Percentiles rank a stretch among this genome's conserved stretches.
Conservation (phyloP, 495 filamentous ascomycete genomes). For the Penicillium macrosclerotiorum region DNA sequence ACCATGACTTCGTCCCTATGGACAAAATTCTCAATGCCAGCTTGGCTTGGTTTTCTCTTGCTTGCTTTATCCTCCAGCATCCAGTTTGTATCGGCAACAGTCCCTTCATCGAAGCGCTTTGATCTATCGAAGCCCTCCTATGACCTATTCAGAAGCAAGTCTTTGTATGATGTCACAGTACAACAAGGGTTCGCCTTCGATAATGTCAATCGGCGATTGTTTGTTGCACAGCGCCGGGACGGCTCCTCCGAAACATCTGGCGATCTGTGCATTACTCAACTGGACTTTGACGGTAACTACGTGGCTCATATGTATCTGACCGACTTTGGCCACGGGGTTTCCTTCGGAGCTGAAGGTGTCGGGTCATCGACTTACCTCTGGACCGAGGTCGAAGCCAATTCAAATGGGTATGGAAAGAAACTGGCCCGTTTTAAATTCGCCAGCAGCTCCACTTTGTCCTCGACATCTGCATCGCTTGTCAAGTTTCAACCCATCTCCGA, state of each 20-base stretch:
- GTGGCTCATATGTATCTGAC: constrained; percentile 17
- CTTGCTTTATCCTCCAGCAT: background rate
- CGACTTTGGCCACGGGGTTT: constrained; percentile 19
- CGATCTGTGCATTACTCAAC: constrained; percentile 20
- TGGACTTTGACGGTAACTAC: constrained; percentile 20
- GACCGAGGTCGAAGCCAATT: constrained; percentile 18
- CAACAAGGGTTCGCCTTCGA: constrained; percentile 24
- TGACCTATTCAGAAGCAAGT: constrained; percentile 16
- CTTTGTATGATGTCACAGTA: constrained; percentile 12
- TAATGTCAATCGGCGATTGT: constrained; percentile 20
- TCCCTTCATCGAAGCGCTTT: constrained; percentile 14
- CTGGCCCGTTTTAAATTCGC: constrained; percentile 20
- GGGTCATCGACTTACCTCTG: constrained; percentile 18
- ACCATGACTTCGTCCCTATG: background rate
- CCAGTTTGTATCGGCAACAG: background rate
- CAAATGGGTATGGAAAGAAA: constrained; percentile 17
- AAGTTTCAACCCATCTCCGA: constrained; percentile 3
- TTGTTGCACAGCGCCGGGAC: constrained; percentile 14
- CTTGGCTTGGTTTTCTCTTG: background rate
- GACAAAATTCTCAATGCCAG: background rate
- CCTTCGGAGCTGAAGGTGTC: constrained; percentile 15
- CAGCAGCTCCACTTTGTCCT: constrained; percentile 7
- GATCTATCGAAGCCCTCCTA: constrained; percentile 15
- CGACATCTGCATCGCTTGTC: background rate
- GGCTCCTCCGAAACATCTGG: constrained; percentile 9